Evolutionary conservation across 2,329 filamentous ascomycete species (phyloP).

Genomic region (Fusarium xylarioides): DNA sequence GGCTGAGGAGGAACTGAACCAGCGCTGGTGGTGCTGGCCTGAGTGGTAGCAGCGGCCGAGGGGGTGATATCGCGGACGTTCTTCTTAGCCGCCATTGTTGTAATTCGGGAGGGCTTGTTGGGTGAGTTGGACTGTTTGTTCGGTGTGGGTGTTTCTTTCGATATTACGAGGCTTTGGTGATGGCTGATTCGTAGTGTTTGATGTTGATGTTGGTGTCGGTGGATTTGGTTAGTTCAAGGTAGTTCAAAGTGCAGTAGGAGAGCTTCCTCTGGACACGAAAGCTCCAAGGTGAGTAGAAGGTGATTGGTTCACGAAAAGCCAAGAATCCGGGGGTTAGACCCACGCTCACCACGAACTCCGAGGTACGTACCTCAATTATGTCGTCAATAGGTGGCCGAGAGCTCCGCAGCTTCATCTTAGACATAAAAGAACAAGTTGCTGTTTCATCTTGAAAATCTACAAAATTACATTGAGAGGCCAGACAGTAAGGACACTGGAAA

Average conservation of each 20-base stretch:
- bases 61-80: conserved; percentile 47
- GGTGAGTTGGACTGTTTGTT: conserved; percentile 1
- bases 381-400: conserved; percentile 21
- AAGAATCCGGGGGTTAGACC: conserved; percentile 17
- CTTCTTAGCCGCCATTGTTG: conserved; percentile 62
- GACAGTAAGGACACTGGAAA: not conserved
- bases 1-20: conserved; percentile 40
- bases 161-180: conserved; percentile 9
- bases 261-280: conserved; percentile 50
- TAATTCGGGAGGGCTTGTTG: not conserved
- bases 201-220: conserved; percentile 17
- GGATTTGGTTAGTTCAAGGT: conserved; percentile 12
- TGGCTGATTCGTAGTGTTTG: conserved; percentile 10
- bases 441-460: not conserved
- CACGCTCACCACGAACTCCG: not conserved
- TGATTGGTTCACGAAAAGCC: conserved; percentile 45
- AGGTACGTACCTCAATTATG: conserved; percentile 21
- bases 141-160: conserved; percentile 2
- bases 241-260: conserved; percentile 16
- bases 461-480: not conserved
- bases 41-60: conserved; percentile 47
- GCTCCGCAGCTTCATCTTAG: conserved; percentile 4
- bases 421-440: not conserved
- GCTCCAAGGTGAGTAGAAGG: conserved; percentile 42
- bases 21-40: conserved; percentile 43